Base-by-base conservation (phyloP, 1,284 basidiomycete genomes). In the Anthracocystis panici-leucophaei region DNA sequence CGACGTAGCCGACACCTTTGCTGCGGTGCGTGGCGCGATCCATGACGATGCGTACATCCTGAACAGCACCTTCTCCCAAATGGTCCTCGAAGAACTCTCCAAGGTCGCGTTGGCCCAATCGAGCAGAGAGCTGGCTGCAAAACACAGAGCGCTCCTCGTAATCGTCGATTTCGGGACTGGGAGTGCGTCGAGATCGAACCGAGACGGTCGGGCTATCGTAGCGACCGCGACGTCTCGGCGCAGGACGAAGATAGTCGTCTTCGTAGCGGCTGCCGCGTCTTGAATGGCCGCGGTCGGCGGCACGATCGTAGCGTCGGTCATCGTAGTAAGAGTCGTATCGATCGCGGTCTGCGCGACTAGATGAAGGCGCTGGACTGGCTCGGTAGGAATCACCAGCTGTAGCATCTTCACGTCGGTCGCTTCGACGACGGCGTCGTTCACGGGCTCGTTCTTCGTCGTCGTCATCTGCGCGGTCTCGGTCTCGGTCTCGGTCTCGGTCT, bases 31-130 rank as follows among this genome's bases (percentile, higher is more conserved):
- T 95, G 57, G 95, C 88, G 74, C 94, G 89, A 85, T 99, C 96
- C 12, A 93, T 96, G 45, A 98, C 95, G 82, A 99, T 94, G 69
- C 94, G 89, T 20, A 95, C 94, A 82, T 98, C 96, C 88, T 94
- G 91, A 4, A 99, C 96, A 29, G 92, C 90, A 46, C 91, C 91
- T 50, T 81, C 92, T 27, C 95, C 95, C 35, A 97, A 89, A 86
- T 94, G 95, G 85, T 97, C 93, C 88, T 98, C 96, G 85, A 99
- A 98, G 88, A 99, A 99, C 87, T 96, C 93, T 72, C 95, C 95
- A 85, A 99, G 88, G 88, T 99, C 96, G 83, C 93, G 90, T 82
- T 95, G 94, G 65, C 94, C 96, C 85, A 98, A 91, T 82, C 94
- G 91, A 64, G 94, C 93, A 79, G 96, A 93, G 84, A 99, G 91